phyloP scores from a whole-genome alignment of 768 basidiomycete genomes.

The Lyophyllum atratum region DNA sequence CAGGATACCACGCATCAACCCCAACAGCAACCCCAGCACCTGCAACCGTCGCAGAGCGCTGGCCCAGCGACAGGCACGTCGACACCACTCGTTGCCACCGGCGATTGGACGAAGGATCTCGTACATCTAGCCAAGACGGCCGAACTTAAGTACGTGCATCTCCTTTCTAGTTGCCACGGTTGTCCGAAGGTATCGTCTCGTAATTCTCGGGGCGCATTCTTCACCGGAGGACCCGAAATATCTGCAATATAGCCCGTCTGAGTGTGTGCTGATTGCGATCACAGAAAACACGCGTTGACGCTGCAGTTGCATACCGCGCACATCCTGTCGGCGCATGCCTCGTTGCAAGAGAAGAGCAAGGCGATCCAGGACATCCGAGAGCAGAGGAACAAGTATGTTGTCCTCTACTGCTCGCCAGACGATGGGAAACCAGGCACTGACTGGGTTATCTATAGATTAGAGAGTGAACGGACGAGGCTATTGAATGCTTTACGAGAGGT shows the following conservation, averaged over 20 bases:
- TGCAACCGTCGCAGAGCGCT: conserved; percentile 30
- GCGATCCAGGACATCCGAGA: conserved; percentile 80
- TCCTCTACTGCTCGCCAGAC: no score
- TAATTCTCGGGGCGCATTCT: not conserved
- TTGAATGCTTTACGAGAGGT: conserved; percentile 73
- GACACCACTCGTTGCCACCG: conserved; percentile 69
- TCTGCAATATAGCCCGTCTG: not conserved
- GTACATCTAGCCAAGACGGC: conserved; percentile 87
- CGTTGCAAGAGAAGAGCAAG: conserved; percentile 75
- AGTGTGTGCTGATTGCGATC: conserved; percentile 6
- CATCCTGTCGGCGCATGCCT: conserved; percentile 80
- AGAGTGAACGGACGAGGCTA: conserved; percentile 73
- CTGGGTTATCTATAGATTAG: conserved; percentile 48
- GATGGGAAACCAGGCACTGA: not conserved
- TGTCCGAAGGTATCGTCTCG: not conserved
- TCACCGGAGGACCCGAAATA: not conserved
- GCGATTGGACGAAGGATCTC: conserved; percentile 86
- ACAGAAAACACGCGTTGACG: conserved; percentile 81
- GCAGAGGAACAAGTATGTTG: conserved; percentile 78
- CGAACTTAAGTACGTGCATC: conserved; percentile 73
- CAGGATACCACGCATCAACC: conserved; percentile 29
- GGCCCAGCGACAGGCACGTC: conserved; percentile 23
- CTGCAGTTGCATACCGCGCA: conserved; percentile 87
- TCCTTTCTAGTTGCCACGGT: conserved; percentile 2
- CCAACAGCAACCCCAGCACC: conserved; percentile 26